Percentiles rank a stretch among this genome's conserved stretches.
Evolutionary conservation across 2,329 filamentous ascomycete species (phyloP).

Genomic region (Cyphellophora europaea): DNA sequence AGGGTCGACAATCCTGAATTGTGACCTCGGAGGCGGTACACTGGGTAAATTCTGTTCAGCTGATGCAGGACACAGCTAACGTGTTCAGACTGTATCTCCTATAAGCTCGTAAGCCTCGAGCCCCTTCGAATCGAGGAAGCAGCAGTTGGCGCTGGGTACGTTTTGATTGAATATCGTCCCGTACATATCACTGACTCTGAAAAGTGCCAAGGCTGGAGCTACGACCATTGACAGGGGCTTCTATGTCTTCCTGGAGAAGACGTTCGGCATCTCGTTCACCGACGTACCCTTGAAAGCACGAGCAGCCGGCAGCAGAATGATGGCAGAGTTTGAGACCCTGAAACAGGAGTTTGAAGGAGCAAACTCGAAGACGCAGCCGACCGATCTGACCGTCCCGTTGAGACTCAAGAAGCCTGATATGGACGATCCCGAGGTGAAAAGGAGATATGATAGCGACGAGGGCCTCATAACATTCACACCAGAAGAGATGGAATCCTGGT

Average conservation of each 20-base stretch:
- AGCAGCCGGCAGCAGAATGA: slow-evolving; percentile 24
- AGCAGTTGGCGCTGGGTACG: not conserved
- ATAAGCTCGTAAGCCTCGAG: not conserved
- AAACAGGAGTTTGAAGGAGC: slow-evolving; percentile 22
- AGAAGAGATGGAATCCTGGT: slow-evolving; percentile 8
- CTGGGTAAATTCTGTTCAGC: too few relatives aligned
- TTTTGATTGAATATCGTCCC: not conserved
- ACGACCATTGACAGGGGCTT: slow-evolving; percentile 26
- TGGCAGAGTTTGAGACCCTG: slow-evolving; percentile 24
- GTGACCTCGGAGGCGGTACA: too few relatives aligned
- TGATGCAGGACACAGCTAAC: too few relatives aligned
- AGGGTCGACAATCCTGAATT: too few relatives aligned
- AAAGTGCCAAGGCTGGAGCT: slow-evolving; percentile 25
- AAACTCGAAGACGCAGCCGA: slow-evolving; percentile 1
- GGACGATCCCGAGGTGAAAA: not conserved
- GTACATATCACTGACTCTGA: not conserved
- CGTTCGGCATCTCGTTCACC: slow-evolving; percentile 23
- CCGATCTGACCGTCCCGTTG: not conserved
- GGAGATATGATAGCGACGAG: slow-evolving; percentile 6
- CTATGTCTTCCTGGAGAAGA: slow-evolving; percentile 21
- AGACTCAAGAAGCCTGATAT: slow-evolving; percentile 2
- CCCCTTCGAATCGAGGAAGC: not conserved
- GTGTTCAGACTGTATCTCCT: too few relatives aligned
- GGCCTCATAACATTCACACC: slow-evolving; percentile 3
- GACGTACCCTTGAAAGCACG: slow-evolving; percentile 17